Percentiles rank a stretch among this genome's conserved stretches.
phyloP scores from a whole-genome alignment of 23 red algal genomes.

The Gracilaria gracilis region DNA sequence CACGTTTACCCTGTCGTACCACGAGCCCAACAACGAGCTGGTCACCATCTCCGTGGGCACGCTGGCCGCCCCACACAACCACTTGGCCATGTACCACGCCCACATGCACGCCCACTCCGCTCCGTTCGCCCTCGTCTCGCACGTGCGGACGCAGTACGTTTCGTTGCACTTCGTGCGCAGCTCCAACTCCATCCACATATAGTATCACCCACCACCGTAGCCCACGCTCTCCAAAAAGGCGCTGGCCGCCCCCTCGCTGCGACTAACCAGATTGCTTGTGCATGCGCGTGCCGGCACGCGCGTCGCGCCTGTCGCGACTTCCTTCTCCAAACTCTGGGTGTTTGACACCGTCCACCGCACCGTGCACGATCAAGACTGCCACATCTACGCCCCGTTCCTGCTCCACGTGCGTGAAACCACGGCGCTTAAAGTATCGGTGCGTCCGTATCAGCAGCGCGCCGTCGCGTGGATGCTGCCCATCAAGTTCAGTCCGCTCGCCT shows the following conservation, averaged over 20 bases:
- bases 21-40: background rate
- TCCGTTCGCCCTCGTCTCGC: constrained; percentile 12
- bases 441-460: constrained; percentile 61
- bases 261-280: background rate
- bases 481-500: constrained; percentile 1
- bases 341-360: constrained; percentile 34
- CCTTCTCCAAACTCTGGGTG: constrained; percentile 35
- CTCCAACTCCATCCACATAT: background rate
- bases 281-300: background rate
- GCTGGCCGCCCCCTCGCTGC: background rate
- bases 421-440: constrained; percentile 41
- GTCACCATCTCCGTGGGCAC: background rate
- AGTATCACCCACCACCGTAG: background rate
- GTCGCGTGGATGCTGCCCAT: constrained; percentile 62
- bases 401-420: constrained; percentile 9
- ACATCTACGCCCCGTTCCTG: constrained; percentile 6
- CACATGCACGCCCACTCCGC: constrained; percentile 4
- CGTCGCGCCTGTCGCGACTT: background rate
- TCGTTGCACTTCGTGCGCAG: background rate
- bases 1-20: background rate
- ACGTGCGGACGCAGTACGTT: background rate
- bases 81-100: background rate
- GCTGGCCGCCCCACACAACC: background rate
- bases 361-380: background rate
- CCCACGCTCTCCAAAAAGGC: background rate